A percentile compares a stretch with the other conserved stretches of the same genome.
Evolutionary conservation across 305 asterid species (phyloP).

Genomic region (Stenogyne calaminthoides): DNA sequence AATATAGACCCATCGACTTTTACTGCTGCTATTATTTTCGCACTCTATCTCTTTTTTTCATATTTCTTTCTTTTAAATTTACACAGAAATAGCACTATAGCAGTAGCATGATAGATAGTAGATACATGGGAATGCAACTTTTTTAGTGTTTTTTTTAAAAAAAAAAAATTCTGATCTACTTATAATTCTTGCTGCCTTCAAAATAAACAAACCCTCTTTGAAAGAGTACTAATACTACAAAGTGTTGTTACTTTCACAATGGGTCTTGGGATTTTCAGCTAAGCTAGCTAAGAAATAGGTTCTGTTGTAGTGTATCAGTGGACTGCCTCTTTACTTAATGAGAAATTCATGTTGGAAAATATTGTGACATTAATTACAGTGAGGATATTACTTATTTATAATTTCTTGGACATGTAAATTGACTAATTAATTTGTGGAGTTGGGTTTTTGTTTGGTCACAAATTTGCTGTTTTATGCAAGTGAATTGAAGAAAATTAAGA

Average conservation of each 20-base stretch:
- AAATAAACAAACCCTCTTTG: constrained; percentile 16
- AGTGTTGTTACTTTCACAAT: constrained; percentile 39
- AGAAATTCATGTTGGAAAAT: constrained; percentile 7
- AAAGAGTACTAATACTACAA: constrained; percentile 3
- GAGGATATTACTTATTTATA: no score
- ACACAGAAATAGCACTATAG: background rate
- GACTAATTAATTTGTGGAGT: no score
- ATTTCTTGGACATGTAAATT: no score
- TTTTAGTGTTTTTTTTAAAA: constrained; percentile 3
- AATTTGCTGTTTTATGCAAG: background rate
- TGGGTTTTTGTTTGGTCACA: background rate
- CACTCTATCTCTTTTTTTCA: background rate
- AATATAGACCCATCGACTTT: constrained; percentile 37
- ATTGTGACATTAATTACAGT: background rate
- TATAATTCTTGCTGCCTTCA: background rate
- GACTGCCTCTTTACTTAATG: constrained; percentile 35
- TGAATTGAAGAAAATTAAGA: background rate
- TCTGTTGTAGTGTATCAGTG: constrained; percentile 38
- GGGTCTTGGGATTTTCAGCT: no score
- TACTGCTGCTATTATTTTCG: constrained; percentile 3
- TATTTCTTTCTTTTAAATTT: background rate
- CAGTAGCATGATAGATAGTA: background rate
- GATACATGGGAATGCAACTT: constrained; percentile 24
- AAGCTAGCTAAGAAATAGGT: constrained; percentile 27
- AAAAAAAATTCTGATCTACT: background rate